Evolutionary conservation across 176 grass and related monocot species (phyloP).

Genomic region (Musa troglodytarum): DNA sequence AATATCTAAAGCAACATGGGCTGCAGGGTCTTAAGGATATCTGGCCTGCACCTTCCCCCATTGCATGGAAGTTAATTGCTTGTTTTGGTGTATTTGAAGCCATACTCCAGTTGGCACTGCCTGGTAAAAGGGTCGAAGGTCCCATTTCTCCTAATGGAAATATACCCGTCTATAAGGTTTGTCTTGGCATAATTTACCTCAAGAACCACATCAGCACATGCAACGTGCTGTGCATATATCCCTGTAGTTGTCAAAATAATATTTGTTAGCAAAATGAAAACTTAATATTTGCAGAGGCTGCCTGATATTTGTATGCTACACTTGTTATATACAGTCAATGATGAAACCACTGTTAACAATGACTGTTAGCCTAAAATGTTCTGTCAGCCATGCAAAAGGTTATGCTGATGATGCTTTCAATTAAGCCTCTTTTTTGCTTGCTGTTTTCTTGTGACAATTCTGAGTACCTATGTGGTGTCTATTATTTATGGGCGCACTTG

Average conservation of each 20-base stretch:
- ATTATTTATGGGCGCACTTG: neutral
- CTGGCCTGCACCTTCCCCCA: slow-evolving; percentile 63
- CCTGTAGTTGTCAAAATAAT: neutral
- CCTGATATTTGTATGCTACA: neutral
- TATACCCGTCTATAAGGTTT: slow-evolving; percentile 91
- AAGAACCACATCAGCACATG: neutral
- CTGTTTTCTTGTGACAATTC: neutral
- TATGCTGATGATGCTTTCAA: neutral
- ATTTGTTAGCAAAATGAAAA: neutral
- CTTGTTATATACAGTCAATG: neutral
- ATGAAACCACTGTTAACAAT: neutral
- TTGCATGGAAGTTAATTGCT: slow-evolving; percentile 91
- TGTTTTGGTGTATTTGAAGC: slow-evolving; percentile 87
- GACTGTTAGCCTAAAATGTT: neutral
- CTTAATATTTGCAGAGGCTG: neutral
- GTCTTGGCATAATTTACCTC: slow-evolving; percentile 1
- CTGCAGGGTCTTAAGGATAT: slow-evolving; percentile 59
- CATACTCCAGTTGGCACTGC: slow-evolving; percentile 71
- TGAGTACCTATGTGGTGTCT: neutral
- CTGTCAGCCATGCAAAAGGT: neutral
- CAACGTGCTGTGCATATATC: neutral
- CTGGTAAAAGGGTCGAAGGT: slow-evolving; percentile 81
- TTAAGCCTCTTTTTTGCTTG: neutral
- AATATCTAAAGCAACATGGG: slow-evolving; percentile 57
- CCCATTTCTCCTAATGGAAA: slow-evolving; percentile 63